Evolutionary conservation across 805 yeast genomes (phyloP), one percentile per base, ranked within the genome.

Genomic region (Jamesozyma rosinii): DNA sequence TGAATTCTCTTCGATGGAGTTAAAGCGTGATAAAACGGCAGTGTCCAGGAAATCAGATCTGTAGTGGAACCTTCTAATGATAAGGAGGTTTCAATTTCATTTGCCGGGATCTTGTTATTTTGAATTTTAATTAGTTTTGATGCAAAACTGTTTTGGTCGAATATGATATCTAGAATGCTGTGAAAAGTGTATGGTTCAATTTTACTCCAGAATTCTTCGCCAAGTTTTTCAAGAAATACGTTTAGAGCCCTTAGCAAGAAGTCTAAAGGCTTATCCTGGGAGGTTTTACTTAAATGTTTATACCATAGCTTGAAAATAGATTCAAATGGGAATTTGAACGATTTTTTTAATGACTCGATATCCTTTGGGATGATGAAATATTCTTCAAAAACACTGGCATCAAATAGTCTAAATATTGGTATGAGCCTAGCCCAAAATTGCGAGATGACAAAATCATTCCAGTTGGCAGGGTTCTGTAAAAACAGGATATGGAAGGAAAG

Each of bases 31-130:
- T 67, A 58, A 31, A 77, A 66, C 1, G 71, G 61, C 19, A 61
- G 55, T 30, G 77, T 71, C 89, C 89, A 82, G n/a, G 66, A 60
- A 2, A 75, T 53, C 44, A 77, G 48, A 53, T 77, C 79, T 4
- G 68, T 51, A 6, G 72, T 51, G 9, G 66, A 56, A 3, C 68
- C 65, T 2, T 47, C 41, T n/a, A 50, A 45, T 1, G 55, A 46
- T 29, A 58, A 47, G 15, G 40, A 54, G 1, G 63, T 58, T 14
- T 63, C 59, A 3, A 51, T 36, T 9, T 61, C 67, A 29, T 61
- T 59, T 11, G 56, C 47, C 1, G 64, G 57, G 2, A 57, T 44
- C 2, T 54, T 42, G 14, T 50, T 52, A 20, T 55, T 53, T 41
- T 61, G 61, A 14, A 58, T 48, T 37, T 46, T 38, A 51, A 52